A percentile compares a stretch with the other conserved stretches of the same genome.
phyloP scores from a whole-genome alignment of 148 eudicot genomes.

The Pouteria glomerata region DNA sequence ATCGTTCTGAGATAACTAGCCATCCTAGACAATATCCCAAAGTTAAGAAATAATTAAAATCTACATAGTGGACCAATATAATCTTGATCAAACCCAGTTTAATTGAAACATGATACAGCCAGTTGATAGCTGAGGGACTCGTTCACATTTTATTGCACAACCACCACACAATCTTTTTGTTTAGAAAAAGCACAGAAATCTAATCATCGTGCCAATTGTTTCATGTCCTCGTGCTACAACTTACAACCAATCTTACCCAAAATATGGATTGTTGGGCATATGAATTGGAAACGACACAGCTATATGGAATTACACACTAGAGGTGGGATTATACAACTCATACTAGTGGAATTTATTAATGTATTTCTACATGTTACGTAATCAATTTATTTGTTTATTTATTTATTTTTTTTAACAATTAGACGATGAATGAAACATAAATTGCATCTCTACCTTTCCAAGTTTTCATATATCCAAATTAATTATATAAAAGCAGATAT shows the following conservation, averaged over 20 bases:
- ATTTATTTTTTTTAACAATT: too few relatives aligned
- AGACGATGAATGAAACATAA: neutral
- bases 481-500: neutral
- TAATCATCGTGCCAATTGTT: neutral
- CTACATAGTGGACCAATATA: neutral
- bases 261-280: neutral
- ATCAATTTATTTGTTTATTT: neutral
- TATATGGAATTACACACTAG: neutral
- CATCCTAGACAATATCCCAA: neutral
- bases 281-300: neutral
- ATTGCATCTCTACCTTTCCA: neutral
- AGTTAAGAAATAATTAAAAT: neutral
- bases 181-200: neutral
- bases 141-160: neutral
- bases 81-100: slow-evolving; percentile 5
- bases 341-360: neutral
- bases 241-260: neutral
- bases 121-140: neutral
- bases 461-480: neutral
- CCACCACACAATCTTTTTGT: neutral
- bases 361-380: neutral
- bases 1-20: neutral
- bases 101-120: neutral
- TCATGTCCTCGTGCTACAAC: neutral
- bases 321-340: neutral